Conservation (phyloP, 2,329 filamentous ascomycete genomes). For the Fusarium subtropicale region DNA sequence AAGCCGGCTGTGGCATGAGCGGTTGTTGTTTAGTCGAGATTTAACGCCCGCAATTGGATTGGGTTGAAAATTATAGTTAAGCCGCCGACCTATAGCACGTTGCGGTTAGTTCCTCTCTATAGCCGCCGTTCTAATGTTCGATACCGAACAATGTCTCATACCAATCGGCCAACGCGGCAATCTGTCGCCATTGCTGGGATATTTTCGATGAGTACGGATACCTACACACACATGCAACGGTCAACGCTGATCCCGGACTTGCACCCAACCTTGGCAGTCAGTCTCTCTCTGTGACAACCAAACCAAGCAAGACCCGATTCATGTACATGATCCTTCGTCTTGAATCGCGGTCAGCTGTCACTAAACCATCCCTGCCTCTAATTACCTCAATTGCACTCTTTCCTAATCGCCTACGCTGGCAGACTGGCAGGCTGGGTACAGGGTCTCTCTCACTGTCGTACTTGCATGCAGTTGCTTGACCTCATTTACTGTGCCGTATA, state of each 20-base stretch:
- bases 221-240: constrained; percentile 7
- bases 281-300: constrained; percentile 3
- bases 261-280: constrained; percentile 11
- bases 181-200: constrained; percentile 19
- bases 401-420: neutral
- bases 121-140: neutral
- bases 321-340: constrained; percentile 43
- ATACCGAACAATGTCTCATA: constrained; percentile 17
- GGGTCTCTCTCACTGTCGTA: constrained; percentile 2
- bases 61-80: neutral
- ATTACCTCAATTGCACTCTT: constrained; percentile 7
- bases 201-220: neutral
- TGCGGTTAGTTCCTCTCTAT: neutral
- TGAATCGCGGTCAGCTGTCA: constrained; percentile 29
- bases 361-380: constrained; percentile 17
- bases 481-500: constrained; percentile 29
- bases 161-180: constrained; percentile 22
- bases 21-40: constrained; percentile 14
- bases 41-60: constrained; percentile 11
- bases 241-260: constrained; percentile 27
- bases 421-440: neutral
- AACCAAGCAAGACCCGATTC: constrained; percentile 38
- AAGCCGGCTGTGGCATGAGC: constrained; percentile 6
- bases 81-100: neutral
- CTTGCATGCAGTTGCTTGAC: neutral